phyloP scores from a whole-genome alignment of 2,329 filamentous ascomycete species.

The Xylaria sp. region DNA sequence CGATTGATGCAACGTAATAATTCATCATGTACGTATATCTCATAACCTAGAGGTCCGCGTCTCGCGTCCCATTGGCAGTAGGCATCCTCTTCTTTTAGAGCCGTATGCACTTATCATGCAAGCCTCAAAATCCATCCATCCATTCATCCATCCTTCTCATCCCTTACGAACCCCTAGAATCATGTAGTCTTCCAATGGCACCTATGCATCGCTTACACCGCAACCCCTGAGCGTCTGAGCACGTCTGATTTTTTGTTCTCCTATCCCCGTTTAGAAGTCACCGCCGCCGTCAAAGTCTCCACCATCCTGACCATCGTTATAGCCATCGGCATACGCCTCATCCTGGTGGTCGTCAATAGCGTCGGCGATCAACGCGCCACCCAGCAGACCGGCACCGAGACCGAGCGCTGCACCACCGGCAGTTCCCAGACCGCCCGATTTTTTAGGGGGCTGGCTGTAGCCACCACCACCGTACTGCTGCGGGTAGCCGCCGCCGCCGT shows the following conservation, averaged over 20 bases:
- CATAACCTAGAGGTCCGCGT: neutral
- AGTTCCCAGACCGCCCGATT: conserved; percentile 70
- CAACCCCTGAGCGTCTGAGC: neutral
- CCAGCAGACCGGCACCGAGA: conserved; percentile 82
- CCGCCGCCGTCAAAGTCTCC: conserved; percentile 51
- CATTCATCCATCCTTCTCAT: neutral
- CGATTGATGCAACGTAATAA: neutral
- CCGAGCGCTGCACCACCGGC: conserved; percentile 81
- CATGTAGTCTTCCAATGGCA: neutral
- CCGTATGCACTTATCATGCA: neutral
- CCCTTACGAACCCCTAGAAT: neutral
- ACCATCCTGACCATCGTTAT: conserved; percentile 54
- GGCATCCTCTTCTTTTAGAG: neutral
- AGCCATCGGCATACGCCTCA: conserved; percentile 66
- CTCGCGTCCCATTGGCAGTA: neutral
- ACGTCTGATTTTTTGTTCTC: neutral
- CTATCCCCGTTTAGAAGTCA: conserved; percentile 52
- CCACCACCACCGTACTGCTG: conserved; percentile 33
- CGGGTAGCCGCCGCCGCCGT: conserved; percentile 48
- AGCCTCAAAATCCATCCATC: neutral
- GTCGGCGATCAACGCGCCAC: conserved; percentile 77
- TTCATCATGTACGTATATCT: conserved; percentile 3
- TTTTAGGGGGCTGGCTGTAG: conserved; percentile 51
- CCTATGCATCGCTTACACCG: neutral
- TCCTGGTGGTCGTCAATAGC: conserved; percentile 72